Base-by-base conservation (phyloP, 805 yeast species). In the Ogataea ramenticola region DNA sequence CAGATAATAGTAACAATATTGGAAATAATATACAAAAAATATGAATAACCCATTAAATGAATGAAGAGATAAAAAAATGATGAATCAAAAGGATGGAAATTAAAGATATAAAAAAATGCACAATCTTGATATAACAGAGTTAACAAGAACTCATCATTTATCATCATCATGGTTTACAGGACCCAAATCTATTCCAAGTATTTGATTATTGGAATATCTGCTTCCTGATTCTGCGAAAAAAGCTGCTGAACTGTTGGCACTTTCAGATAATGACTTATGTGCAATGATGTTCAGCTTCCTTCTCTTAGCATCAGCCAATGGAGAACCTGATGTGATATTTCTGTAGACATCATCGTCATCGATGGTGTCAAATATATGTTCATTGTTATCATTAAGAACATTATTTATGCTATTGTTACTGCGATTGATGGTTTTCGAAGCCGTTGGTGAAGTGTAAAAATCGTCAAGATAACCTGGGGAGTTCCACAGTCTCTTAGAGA, bases 381-480 rank as follows among this genome's bases (percentile, higher is more conserved):
- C 33, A 31, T 48, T 52, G 29, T 57, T 57, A 39, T 61, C 65
- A 36, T 59, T 63, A 27, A 53, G 52, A 39, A 40, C 6, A 6
- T 36, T 20, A 22, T 8, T 22, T 4, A 15, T n/a, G 14, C 12
- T 15, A 16, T 36, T 17, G 26, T 19, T 12, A 19, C 20, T 35
- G 11, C 11, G 10, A 17, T 7, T 19, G 3, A 10, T 20, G 6
- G n/a, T 42, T 59, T 44, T 24, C 56, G 55, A 17, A 7, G 51
- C 49, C 27, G 49, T 61, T 43, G 78, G 77, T 20, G 82, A 76
- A 35, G 79, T 73, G 51, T 80, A 78, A 55, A 81, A 81, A 52
- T 81, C 87, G 46, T 81, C 86, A 45, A 80, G 64, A 53, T 77
- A 79, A 2, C 80, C 71, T 14, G 86, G 86, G 19, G 85, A 78